A percentile compares a stretch with the other conserved stretches of the same genome.
phyloP scores from a whole-genome alignment of 2,329 filamentous ascomycete species.

The Epichloe sp. region DNA sequence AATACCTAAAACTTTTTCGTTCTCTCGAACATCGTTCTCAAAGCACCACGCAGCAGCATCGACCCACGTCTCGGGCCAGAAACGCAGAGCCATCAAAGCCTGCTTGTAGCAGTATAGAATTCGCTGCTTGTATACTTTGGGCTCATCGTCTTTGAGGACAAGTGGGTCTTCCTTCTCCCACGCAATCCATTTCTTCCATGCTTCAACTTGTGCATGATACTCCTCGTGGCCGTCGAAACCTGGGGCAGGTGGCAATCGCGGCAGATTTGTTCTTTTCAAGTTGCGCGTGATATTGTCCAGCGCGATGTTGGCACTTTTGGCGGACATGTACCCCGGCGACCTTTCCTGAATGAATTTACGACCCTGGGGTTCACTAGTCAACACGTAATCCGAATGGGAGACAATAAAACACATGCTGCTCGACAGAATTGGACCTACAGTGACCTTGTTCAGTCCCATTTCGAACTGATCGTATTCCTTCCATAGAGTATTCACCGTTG shows the following conservation, averaged over 20 bases:
- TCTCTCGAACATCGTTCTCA: constrained; percentile 53
- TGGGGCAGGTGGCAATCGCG: constrained; percentile 66
- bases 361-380: constrained; percentile 40
- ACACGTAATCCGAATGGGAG: neutral
- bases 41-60: constrained; percentile 91
- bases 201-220: constrained; percentile 67
- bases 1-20: constrained; percentile 49
- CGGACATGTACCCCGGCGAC: constrained; percentile 91
- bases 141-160: constrained; percentile 72
- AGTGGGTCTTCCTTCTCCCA: constrained; percentile 94
- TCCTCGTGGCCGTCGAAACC: constrained; percentile 82
- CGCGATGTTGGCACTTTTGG: constrained; percentile 77
- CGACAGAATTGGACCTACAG: constrained; percentile 40
- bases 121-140: constrained; percentile 59
- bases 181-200: constrained; percentile 88
- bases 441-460: constrained; percentile 83
- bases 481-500: constrained; percentile 75
- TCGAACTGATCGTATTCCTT: constrained; percentile 98
- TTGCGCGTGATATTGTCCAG: constrained; percentile 78
- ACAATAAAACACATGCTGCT: neutral
- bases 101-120: constrained; percentile 89
- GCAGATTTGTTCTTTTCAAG: constrained; percentile 63
- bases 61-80: constrained; percentile 94
- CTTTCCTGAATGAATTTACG: constrained; percentile 90
- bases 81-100: constrained; percentile 81